Evolutionary conservation across 345 rosid genomes (phyloP).

Genomic region (Streptanthus diversifolius): DNA sequence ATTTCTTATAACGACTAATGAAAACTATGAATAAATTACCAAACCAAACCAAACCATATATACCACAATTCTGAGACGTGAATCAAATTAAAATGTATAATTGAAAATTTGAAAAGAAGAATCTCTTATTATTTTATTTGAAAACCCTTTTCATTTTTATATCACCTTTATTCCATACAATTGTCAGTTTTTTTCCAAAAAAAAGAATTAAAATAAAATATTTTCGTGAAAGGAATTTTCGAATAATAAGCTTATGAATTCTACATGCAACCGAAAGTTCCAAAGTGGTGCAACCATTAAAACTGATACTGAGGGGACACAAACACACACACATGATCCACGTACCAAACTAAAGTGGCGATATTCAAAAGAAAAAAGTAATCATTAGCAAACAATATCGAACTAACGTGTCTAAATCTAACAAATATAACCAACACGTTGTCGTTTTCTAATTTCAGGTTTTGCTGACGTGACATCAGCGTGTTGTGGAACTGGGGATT

Average conservation of each 20-base stretch:
- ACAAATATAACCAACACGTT: background rate
- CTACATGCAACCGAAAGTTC: background rate
- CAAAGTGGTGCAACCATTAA: background rate
- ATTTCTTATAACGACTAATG: background rate
- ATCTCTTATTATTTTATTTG: background rate
- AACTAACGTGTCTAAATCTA: too few relatives aligned
- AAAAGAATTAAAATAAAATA: too few relatives aligned
- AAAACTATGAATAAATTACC: background rate
- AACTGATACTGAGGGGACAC: background rate
- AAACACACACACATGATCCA: background rate
- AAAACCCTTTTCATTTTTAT: background rate
- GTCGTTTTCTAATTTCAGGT: conserved; percentile 40
- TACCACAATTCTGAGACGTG: background rate
- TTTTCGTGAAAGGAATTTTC: too few relatives aligned
- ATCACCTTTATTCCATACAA: too few relatives aligned
- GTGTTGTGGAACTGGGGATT: conserved; percentile 69
- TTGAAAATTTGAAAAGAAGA: background rate
- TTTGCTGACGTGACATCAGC: conserved; percentile 60
- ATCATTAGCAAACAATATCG: background rate
- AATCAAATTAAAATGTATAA: background rate
- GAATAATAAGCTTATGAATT: too few relatives aligned
- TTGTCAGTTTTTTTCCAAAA: too few relatives aligned
- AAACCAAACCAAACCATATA: background rate
- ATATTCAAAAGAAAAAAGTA: background rate
- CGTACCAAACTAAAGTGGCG: background rate